Conservation (phyloP, 345 rosid species). For the Salix exigua region DNA sequence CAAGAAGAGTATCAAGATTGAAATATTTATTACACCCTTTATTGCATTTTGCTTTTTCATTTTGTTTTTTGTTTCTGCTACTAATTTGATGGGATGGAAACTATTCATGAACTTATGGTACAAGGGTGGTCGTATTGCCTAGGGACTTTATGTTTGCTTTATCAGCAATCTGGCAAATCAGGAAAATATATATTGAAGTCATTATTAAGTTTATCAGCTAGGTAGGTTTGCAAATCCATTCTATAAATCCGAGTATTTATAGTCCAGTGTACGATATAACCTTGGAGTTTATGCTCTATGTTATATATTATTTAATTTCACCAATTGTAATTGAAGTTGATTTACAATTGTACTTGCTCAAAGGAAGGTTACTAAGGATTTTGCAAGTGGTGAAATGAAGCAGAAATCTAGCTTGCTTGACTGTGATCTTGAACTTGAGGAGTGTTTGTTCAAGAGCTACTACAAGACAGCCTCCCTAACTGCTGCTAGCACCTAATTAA, state of each 20-base stretch:
- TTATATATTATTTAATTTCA: background rate
- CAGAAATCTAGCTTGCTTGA: slow-evolving; percentile 38
- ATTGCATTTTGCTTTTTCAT: background rate
- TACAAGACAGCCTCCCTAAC: too few relatives aligned
- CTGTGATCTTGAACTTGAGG: too few relatives aligned
- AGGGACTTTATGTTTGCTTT: slow-evolving; percentile 98
- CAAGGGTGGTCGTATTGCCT: slow-evolving; percentile 85
- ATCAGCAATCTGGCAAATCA: slow-evolving; percentile 97
- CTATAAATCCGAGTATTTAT: background rate
- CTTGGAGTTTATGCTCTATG: background rate
- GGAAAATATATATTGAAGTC: slow-evolving; percentile 86
- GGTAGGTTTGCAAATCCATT: slow-evolving; percentile 33
- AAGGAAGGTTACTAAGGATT: too few relatives aligned
- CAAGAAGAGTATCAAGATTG: background rate
- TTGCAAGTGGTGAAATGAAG: too few relatives aligned
- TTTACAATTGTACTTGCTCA: background rate
- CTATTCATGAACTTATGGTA: slow-evolving; percentile 79
- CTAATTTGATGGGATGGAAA: slow-evolving; percentile 59
- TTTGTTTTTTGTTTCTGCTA: background rate
- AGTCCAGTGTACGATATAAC: background rate
- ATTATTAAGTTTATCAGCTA: slow-evolving; percentile 96
- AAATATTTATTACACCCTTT: background rate
- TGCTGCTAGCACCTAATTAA: too few relatives aligned
- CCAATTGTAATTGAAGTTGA: background rate
- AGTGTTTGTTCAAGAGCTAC: too few relatives aligned